Evolutionary conservation across 108 stramenopile species (phyloP).

Genomic region (Nannochloropsis gaditana): DNA sequence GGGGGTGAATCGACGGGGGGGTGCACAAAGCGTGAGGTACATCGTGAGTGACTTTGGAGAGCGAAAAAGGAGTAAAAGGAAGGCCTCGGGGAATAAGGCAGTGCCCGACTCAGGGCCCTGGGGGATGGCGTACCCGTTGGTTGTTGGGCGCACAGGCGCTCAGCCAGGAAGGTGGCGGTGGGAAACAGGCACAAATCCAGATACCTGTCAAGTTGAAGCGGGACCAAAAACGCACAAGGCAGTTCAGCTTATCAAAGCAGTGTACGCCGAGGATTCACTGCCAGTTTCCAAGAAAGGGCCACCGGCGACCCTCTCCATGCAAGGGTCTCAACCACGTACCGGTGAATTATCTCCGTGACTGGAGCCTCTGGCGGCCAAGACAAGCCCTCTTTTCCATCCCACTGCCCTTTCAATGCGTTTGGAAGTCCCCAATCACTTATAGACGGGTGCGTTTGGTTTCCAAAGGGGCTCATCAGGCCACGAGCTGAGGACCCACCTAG

Average conservation of each 20-base stretch:
- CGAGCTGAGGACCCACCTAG: too few species aligned
- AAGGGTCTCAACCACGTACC: background rate
- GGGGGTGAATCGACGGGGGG: too few species aligned
- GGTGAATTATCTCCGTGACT: background rate
- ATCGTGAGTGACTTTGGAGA: background rate
- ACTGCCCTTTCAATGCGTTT: background rate
- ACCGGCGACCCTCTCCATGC: background rate
- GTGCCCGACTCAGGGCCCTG: background rate
- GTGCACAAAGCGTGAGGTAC: too few species aligned
- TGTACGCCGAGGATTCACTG: too few species aligned
- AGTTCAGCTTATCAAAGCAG: too few species aligned
- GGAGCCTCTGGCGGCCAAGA: background rate
- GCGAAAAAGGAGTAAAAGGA: background rate
- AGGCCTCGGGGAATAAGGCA: background rate
- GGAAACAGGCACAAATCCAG: slow-evolving; percentile 33
- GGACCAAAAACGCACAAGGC: too few species aligned
- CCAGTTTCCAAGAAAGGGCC: too few species aligned
- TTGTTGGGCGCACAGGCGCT: slow-evolving; percentile 37
- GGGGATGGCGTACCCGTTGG: slow-evolving; percentile 18
- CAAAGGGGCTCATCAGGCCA: too few species aligned
- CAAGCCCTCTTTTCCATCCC: background rate
- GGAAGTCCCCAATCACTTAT: too few species aligned
- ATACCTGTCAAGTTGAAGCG: slow-evolving; percentile 14
- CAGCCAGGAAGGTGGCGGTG: slow-evolving; percentile 43
- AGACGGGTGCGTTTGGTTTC: too few species aligned